Base-by-base conservation (phyloP, 176 grass and related monocot species). In the Hordeum vulgare region DNA sequence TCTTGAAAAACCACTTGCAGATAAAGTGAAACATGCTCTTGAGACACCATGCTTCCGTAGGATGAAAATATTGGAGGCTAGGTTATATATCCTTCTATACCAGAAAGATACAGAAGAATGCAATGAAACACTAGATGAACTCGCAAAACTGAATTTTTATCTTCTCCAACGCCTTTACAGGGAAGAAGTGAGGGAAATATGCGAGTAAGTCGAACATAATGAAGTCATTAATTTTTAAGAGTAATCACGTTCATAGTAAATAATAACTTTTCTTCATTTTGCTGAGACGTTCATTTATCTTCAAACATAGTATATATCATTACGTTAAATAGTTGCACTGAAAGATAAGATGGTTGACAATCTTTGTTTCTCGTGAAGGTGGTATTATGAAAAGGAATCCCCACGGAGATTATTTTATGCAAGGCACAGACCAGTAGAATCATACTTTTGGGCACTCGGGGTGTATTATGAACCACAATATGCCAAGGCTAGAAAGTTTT, bases 21-120 rank as follows among this genome's bases (percentile, higher is more conserved):
- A 54, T 21, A 36, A 72, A 54, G 86, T 84, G 2, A 29, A 20
- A 1, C 74, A 70, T 65, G 71, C 86, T 56, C 80, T 88, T 40
- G 33, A 41, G 1, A 78, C 74, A 12, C 86, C 86, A 18, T 62
- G 57, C 59, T 76, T 51, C 23, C 25, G 71, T 20, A 69, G 79
- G 18, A 87, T 87, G 78, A 87, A 82, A 39, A 40, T 64, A 39
- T 37, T 83, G 3, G 80, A 83, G 26, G 81, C 86, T 6, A 73
- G 86, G 13, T 4, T 62, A 27, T 83, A 88, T 29, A 79, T 88
- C 29, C 81, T 74, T 26, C 23, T 84, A 2, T 88, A 83, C 10
- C 64, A 88, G 34, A 24, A 88, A 11, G 60, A 87, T 53, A n/a
- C n/a, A n/a, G 37, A 74, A 9, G 81, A 76, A 3, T 76, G 59